phyloP scores from a whole-genome alignment of 83 land plant genomes.

The Thuja plicata region DNA sequence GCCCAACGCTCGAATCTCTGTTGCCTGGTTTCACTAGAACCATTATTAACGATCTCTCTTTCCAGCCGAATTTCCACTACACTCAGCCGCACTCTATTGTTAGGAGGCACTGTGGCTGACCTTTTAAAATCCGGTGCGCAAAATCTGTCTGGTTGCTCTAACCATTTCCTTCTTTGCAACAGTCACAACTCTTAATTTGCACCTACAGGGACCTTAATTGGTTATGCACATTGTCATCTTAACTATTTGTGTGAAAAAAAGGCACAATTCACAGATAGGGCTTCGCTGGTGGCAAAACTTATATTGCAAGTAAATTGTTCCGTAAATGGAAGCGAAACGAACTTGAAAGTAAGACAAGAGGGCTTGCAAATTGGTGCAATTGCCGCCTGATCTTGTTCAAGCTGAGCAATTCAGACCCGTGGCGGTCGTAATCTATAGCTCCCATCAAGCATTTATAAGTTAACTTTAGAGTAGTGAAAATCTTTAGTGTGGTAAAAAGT shows the following conservation, averaged over 20 bases:
- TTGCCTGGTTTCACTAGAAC: constrained; percentile 47
- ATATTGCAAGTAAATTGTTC: neutral
- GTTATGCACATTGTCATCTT: constrained; percentile 9
- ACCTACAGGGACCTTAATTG: too few relatives aligned
- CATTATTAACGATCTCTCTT: constrained; percentile 61
- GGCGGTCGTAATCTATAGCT: constrained; percentile 41
- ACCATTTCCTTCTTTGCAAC: constrained; percentile 79
- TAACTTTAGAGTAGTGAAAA: too few relatives aligned
- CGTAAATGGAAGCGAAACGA: constrained; percentile 26
- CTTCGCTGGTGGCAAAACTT: constrained; percentile 41
- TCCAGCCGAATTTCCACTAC: constrained; percentile 82
- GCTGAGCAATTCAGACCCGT: constrained; percentile 39
- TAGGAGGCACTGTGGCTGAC: constrained; percentile 83
- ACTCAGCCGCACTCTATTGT: constrained; percentile 53
- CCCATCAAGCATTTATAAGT: too few relatives aligned
- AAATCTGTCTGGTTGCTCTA: constrained; percentile 37
- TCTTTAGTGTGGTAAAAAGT: too few relatives aligned
- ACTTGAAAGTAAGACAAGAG: constrained; percentile 61
- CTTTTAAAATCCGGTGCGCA: constrained; percentile 54
- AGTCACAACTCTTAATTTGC: constrained; percentile 42
- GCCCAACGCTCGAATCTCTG: constrained; percentile 69
- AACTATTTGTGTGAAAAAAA: constrained; percentile 49
- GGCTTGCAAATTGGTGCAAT: constrained; percentile 63
- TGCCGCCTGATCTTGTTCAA: constrained; percentile 55
- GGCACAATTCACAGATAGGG: constrained; percentile 76